Conservation (phyloP, 1,139 yeast genomes). For the Taphrina wiesneri region DNA sequence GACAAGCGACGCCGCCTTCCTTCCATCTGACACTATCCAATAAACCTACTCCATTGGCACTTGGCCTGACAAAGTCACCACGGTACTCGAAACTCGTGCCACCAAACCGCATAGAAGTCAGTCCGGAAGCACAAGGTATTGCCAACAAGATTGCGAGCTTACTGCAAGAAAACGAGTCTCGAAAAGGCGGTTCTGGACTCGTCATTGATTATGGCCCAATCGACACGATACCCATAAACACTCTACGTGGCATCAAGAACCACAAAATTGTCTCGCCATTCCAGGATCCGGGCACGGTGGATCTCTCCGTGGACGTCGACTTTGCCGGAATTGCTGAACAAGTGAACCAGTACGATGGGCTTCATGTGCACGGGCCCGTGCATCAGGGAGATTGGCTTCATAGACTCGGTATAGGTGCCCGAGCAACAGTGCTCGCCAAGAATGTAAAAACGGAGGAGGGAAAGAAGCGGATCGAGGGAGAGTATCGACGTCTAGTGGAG, state of each 20-base stretch:
- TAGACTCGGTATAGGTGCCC: slow-evolving; percentile 70
- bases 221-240: slow-evolving; percentile 62
- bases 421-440: slow-evolving; percentile 52
- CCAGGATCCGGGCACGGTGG: slow-evolving; percentile 72
- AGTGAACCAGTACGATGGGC: slow-evolving; percentile 45
- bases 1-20: slow-evolving; percentile 46
- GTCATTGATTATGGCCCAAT: slow-evolving; percentile 77
- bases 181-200: slow-evolving; percentile 64
- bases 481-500: slow-evolving; percentile 66
- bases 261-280: slow-evolving; percentile 81
- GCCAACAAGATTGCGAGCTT: slow-evolving; percentile 45
- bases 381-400: slow-evolving; percentile 83
- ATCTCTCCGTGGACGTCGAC: slow-evolving; percentile 81
- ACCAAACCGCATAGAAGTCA: slow-evolving; percentile 67
- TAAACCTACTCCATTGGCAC: slow-evolving; percentile 64
- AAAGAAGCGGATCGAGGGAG: slow-evolving; percentile 52
- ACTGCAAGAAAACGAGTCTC: slow-evolving; percentile 49
- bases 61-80: slow-evolving; percentile 56
- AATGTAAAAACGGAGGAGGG: slow-evolving; percentile 44
- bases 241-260: slow-evolving; percentile 70
- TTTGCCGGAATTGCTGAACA: slow-evolving; percentile 58
- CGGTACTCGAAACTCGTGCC: slow-evolving; percentile 59
- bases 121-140: slow-evolving; percentile 67
- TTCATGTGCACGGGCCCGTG: slow-evolving; percentile 58
- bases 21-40: slow-evolving; percentile 65